Base-by-base conservation (phyloP, 2,329 filamentous ascomycete species). In the Sclerotinia trifoliorum region DNA sequence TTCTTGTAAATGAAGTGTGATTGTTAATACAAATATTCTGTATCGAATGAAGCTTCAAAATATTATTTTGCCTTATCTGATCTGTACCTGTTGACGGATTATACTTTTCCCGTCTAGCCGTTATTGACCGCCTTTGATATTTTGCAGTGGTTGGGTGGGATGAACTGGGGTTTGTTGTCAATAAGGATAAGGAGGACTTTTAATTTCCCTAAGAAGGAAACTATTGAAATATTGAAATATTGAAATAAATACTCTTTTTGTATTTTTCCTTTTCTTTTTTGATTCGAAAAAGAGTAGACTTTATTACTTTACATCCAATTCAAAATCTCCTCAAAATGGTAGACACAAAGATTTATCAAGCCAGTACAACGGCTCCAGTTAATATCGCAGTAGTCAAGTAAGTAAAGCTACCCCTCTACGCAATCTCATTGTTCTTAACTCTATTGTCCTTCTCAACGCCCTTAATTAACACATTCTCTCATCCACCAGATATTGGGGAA, bases 301-400 rank as follows among this genome's bases (percentile, higher is more conserved):
- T 32, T 21, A 17, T 13, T 44, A 29, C 21, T 48, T 24, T 5
- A 7, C 7, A n/a, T 35, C 46, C 29, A 32, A 26, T 29, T 51
- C 8, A 13, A 8, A 68, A n/a, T n/a, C 54, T 46, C 19, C 39
- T 69, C 70, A 75, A 54, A 60, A 78, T 78, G 77, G 64, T 75
- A n/a, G 74, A 76, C 67, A 71, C 69, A 32, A 75, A 76, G 67
- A 86, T 98, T 76, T 94, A 96, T 83, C 90, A 93, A 76, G 92
- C 95, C 74, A 97, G 92, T 83, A 97, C 95, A 69, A 98, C 94
- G 72, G 95, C 95, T 52, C 95, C 94, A 19, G 94, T 98, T 78
- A 98, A 98, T 84, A 98, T 98, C 78, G 94, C 94, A 73, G 94
- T 98, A 68, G 95, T 98, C 82, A 98, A 98, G 91, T 96, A 81